phyloP scores from a whole-genome alignment of 2,329 filamentous ascomycete genomes.

The Hortaea werneckii region DNA sequence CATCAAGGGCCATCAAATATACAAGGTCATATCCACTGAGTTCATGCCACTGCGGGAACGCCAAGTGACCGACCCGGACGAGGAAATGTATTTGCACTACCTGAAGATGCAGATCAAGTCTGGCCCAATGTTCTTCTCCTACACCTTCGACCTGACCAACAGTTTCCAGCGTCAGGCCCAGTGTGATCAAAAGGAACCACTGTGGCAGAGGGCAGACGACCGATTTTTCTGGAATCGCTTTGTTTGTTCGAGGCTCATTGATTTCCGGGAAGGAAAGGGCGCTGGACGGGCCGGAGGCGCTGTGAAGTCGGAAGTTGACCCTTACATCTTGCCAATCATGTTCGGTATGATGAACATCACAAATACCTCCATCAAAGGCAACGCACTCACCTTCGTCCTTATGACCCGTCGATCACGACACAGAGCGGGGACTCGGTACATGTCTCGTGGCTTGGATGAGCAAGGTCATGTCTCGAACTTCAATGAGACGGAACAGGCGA shows the following conservation, averaged over 20 bases:
- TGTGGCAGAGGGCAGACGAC: conserved; percentile 90
- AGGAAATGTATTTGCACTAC: conserved; percentile 79
- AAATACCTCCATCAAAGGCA: conserved; percentile 75
- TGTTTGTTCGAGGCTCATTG: conserved; percentile 80
- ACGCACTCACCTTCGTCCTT: conserved; percentile 71
- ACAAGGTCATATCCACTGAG: conserved; percentile 83
- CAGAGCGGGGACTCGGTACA: conserved; percentile 84
- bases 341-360: conserved; percentile 93
- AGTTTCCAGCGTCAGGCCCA: conserved; percentile 89
- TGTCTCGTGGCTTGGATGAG: conserved; percentile 88
- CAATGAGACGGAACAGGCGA: conserved; percentile 93
- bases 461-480: conserved; percentile 95
- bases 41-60: conserved; percentile 90
- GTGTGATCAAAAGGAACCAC: conserved; percentile 56
- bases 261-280: conserved; percentile 60
- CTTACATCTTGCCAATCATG: conserved; percentile 90
- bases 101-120: conserved; percentile 73
- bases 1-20: conserved; percentile 91
- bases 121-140: conserved; percentile 95
- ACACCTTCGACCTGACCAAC: conserved; percentile 93
- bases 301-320: conserved; percentile 68
- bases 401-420: conserved; percentile 84
- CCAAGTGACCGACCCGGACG: conserved; percentile 81
- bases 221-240: conserved; percentile 99
- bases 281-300: conserved; percentile 53